Base-by-base conservation (phyloP, 352 stramenopile species). In the Pythium vanterpoolii region DNA sequence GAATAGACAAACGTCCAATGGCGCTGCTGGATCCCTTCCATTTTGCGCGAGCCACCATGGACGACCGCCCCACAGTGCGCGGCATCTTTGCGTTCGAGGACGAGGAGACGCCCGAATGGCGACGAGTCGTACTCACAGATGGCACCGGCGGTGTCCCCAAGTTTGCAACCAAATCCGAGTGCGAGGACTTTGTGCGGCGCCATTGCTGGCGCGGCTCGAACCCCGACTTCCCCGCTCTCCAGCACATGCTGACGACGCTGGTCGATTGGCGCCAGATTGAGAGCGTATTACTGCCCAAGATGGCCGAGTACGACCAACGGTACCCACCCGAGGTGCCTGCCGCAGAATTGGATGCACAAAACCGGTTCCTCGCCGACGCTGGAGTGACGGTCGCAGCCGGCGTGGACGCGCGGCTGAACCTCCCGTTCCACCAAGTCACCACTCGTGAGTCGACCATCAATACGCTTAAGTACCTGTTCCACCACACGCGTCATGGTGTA, bases 401-500 rank as follows among this genome's bases (percentile, higher is more conserved):
- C 30, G 74, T 97, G 31, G 73, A 87, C 60, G 76, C 77, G 53
- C 86, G 97, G 19, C 78, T 98, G 18, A 89, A 98, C 56, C 75
- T 98, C 51, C 95, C 91, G 24, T 97, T 98, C 78, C 95, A 98
- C 71, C 81, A 86, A 24, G 60, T 79, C 47, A 94, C 80, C 5
- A 94, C 80, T 49, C 85, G 82, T 39, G 79, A 85, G 54, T 98
- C 90, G 2, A 97, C 90, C 14, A 71, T 96, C 14, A 98, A 99
- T 69, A 98, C 96, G 33, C 82, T 99, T 55, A 92, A 93, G 63
- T 99, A 99, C 77, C 72, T 99, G 23, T 99, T 98, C 71, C 91
- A 96, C 73, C 96, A 99, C 81, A 99, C 98, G 90, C 97, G 97
- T 59, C 99, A 95, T 68, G 97, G 96, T 10, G 98, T 99, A 39